Conservation (phyloP, 2,329 filamentous ascomycete genomes). For the Fusarium sp. region DNA sequence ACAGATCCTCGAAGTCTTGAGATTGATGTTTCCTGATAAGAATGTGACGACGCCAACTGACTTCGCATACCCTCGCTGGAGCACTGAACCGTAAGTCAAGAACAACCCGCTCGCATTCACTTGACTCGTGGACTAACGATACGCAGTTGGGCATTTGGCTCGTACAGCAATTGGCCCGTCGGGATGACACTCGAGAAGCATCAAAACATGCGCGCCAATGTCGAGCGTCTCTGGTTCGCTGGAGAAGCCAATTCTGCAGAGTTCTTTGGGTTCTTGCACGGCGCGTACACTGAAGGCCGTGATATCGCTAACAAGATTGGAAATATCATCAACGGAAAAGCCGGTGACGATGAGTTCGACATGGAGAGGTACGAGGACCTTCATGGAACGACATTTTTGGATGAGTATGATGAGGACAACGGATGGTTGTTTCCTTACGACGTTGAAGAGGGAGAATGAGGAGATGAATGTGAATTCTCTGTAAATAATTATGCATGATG, state of each 20-base stretch:
- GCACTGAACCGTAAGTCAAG: slow-evolving; percentile 37
- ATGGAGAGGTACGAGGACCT: slow-evolving; percentile 29
- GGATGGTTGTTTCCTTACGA: slow-evolving; percentile 28
- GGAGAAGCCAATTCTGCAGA: slow-evolving; percentile 72
- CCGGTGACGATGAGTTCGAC: slow-evolving; percentile 19
- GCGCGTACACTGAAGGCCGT: slow-evolving; percentile 68
- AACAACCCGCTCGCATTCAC: rapidly evolving
- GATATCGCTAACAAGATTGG: slow-evolving; percentile 60
- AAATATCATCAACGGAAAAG: slow-evolving; percentile 19
- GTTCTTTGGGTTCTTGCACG: slow-evolving; percentile 75
- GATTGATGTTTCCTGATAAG: slow-evolving; percentile 69
- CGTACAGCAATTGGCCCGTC: slow-evolving; percentile 76
- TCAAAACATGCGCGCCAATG: slow-evolving; percentile 75
- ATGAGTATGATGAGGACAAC: slow-evolving; percentile 32
- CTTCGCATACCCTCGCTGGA: slow-evolving; percentile 66
- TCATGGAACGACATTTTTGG: slow-evolving; percentile 26
- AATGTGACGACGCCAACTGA: slow-evolving; percentile 68
- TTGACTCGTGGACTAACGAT: not conserved
- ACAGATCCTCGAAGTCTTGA: slow-evolving; percentile 68
- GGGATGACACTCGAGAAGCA: slow-evolving; percentile 73
- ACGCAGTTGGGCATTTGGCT: slow-evolving; percentile 63
- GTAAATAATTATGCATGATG: not conserved
- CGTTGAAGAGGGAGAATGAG: not conserved
- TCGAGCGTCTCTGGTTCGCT: slow-evolving; percentile 71
- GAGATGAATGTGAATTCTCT: not conserved